These are phyloP conservation scores for Xylaria curta DNA, from an alignment of 495 filamentous ascomycete species.

Conservation along the genomic window DNA sequence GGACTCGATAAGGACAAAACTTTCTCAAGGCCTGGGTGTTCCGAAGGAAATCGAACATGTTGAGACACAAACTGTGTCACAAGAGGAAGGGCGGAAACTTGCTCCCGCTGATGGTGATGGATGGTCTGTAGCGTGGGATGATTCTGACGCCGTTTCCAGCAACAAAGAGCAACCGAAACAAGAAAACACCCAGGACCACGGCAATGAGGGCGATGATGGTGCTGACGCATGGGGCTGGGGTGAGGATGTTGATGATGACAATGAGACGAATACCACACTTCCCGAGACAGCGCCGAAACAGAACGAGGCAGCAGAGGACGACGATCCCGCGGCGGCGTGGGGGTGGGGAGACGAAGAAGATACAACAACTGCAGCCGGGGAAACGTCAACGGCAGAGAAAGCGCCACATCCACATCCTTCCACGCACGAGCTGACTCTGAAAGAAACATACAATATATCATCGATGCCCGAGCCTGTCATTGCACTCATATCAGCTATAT, in stretches of 20 bases:
- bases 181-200: slow-evolving; percentile 29
- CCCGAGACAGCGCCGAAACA: slow-evolving; percentile 18
- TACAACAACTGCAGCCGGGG: slow-evolving; percentile 32
- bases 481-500: slow-evolving; percentile 69
- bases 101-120: slow-evolving; percentile 54
- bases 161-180: slow-evolving; percentile 51
- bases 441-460: slow-evolving; percentile 86
- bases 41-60: slow-evolving; percentile 76
- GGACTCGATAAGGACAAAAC: slow-evolving; percentile 70
- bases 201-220: slow-evolving; percentile 38
- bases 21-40: slow-evolving; percentile 66
- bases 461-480: slow-evolving; percentile 80
- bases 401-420: not conserved
- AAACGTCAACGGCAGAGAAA: not conserved
- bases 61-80: slow-evolving; percentile 79
- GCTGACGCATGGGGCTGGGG: slow-evolving; percentile 43
- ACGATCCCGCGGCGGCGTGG: slow-evolving; percentile 63
- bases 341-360: slow-evolving; percentile 64
- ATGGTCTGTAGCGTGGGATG: slow-evolving; percentile 75
- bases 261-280: slow-evolving; percentile 25
- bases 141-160: slow-evolving; percentile 48
- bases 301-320: slow-evolving; percentile 39
- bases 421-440: slow-evolving; percentile 69
- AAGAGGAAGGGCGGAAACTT: slow-evolving; percentile 66
- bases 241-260: slow-evolving; percentile 32